Base-by-base conservation (phyloP, 108 stramenopile genomes). In the Cafeteria roenbergensis region DNA sequence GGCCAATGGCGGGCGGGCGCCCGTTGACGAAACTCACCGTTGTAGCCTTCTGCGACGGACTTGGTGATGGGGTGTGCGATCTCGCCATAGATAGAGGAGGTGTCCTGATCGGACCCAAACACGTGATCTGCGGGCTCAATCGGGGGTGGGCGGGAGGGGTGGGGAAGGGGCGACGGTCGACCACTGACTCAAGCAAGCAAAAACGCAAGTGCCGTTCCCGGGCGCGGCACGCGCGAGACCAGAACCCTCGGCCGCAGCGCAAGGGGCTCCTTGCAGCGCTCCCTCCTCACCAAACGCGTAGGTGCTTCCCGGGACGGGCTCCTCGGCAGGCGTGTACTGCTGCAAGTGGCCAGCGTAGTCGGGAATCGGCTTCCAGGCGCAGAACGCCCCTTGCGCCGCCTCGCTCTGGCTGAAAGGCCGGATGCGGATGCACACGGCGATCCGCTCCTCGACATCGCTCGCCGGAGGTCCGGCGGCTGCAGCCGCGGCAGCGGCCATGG, bases 281-380 rank as follows among this genome's bases (percentile, higher is more conserved):
- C n/a, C n/a, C n/a, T n/a, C n/a, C 57, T 57, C 8, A 57, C 57
- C 57, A 34, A 57, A 57, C 17, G 57, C 57, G 17, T 48, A 48
- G 12, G 42, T 12, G 12, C 17, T 48, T 48, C 17, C 42, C 12
- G 14, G 8, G 57, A 17, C 33, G 33, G 12, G 6, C 14, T 17
- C 57, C 12, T 34, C 33, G 6, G 6, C 12, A 34, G 12, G 12
- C 6, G 14, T 14, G 32, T 57, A 14, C 33, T 34, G 12, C 33
- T 14, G 12, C 12, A 17, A 6, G 6, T 57, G 32, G 12, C 6
- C 6, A 34, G 57, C 12, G 12, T 6, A 6, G 14, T 34, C 57
- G 12, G 57, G 57, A 17, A 14, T 6, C 17, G 33, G 33, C 32
- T 17, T 57, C 57, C 57, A 57, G 12, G 33, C 8, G 32, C 17